phyloP scores from a whole-genome alignment of 495 filamentous ascomycete species.

The Aspergillus heteromorphus region DNA sequence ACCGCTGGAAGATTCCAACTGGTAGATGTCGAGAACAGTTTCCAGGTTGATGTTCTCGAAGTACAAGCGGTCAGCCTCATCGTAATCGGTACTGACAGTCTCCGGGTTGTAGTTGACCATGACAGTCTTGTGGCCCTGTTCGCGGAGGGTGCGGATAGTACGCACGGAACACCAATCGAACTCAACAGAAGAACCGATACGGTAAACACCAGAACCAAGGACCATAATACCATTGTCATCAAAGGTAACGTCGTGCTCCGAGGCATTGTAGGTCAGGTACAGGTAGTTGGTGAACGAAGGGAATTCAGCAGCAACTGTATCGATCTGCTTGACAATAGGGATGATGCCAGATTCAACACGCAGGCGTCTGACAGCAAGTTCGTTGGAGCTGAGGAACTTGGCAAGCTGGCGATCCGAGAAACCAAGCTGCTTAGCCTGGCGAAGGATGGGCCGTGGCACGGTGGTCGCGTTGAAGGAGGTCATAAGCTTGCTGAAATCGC shows the following conservation, averaged over 20 bases:
- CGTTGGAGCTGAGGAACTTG: constrained; percentile 88
- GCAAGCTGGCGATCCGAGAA: constrained; percentile 93
- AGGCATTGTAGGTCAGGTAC: constrained; percentile 92
- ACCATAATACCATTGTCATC: constrained; percentile 93
- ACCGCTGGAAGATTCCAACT: constrained; percentile 78
- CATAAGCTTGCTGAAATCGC: constrained; percentile 79
- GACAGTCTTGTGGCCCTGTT: constrained; percentile 86
- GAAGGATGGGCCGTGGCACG: constrained; percentile 59
- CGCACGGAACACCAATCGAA: constrained; percentile 99
- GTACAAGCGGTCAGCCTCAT: constrained; percentile 91
- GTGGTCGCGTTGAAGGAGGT: constrained; percentile 61
- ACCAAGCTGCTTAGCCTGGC: constrained; percentile 84
- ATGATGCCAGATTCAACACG: constrained; percentile 79
- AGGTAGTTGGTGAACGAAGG: constrained; percentile 94
- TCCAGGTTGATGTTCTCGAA: constrained; percentile 98
- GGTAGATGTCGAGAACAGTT: constrained; percentile 91
- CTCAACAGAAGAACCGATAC: constrained; percentile 95
- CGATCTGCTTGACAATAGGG: constrained; percentile 94
- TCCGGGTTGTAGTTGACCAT: constrained; percentile 99
- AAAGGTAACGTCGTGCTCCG: constrained; percentile 78
- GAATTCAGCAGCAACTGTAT: constrained; percentile 97
- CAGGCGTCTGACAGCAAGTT: constrained; percentile 76
- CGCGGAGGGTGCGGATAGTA: constrained; percentile 86
- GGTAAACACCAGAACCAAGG: constrained; percentile 92
- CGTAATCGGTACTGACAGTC: constrained; percentile 92